Evolutionary conservation across 2,329 filamentous ascomycete genomes (phyloP), one percentile per base, ranked within the genome.

Genomic region (Trichoderma koningii): DNA sequence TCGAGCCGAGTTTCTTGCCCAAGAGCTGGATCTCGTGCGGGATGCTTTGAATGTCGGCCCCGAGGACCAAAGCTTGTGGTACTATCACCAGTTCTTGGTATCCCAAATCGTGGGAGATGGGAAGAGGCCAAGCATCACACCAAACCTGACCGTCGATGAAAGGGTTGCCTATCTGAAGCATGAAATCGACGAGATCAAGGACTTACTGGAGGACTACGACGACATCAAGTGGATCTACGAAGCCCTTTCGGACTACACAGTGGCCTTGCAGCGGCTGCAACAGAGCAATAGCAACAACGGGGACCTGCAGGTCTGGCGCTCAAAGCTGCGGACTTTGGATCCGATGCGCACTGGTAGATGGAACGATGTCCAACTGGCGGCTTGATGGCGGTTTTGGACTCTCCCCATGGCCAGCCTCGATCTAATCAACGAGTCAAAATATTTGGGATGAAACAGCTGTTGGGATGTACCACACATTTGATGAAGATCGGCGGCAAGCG

Each of bases 21-120:
- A 87, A 83, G 95, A 99, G 78, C 82, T 98, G 57, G 82, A 85
- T 28, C 80, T 91, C 50, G 88, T 97, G 28, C 87, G 89, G 63
- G 85, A 89, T 64, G 93, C 90, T 0, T 82, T 98, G 55, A 95
- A 93, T 66, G 91, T 92, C 44, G 93, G 96, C 65, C 93, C 94
- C 0, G 93, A 96, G 70, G 94, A 98, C 74, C 94, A 98, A 74
- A 97, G 93, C 19, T 82, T 97, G 6, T 99, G 95, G 93, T 97
- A 96, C 76, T 98, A 99, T 73, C 93, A 98, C 75, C 90, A 95
- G 71, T 96, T 89, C 72, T 80, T 97, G 65, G 87, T 97, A 79
- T 85, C 87, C 6, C 50, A 63, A 66, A 89, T 88, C 72, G 80
- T 90, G 1, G 59, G 59, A 14, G 48, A 47, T 12, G 50, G 50